Evolutionary conservation across 192 early-diverging fungal species (phyloP).

Genomic region (Kappamyces sp.): DNA sequence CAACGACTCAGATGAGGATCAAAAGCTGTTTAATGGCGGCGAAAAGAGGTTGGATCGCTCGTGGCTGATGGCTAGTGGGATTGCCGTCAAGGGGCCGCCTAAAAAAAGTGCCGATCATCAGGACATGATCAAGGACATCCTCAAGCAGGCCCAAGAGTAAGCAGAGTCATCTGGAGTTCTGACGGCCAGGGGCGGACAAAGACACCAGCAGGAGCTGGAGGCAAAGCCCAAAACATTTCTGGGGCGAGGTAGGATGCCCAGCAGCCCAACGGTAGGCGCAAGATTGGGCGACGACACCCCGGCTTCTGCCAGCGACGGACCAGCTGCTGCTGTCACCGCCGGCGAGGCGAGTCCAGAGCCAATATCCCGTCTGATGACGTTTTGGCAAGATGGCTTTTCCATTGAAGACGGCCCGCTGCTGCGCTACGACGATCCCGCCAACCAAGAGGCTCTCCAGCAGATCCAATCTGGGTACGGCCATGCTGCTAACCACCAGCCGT

Average conservation of each 20-base stretch:
- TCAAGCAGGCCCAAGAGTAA: constrained; percentile 69
- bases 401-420: constrained; percentile 88
- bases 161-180: constrained; percentile 1
- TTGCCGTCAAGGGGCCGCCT: constrained; percentile 41
- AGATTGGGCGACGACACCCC: constrained; percentile 14
- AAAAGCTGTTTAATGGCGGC: constrained; percentile 66
- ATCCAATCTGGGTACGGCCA: constrained; percentile 70
- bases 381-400: constrained; percentile 95
- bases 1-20: constrained; percentile 21
- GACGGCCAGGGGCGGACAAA: constrained; percentile 13
- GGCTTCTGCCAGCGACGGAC: constrained; percentile 14
- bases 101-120: constrained; percentile 34
- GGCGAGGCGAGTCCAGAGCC: constrained; percentile 11
- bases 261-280: constrained; percentile 6
- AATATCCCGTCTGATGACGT: constrained; percentile 74
- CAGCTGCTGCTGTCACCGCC: neutral
- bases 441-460: constrained; percentile 73
- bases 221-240: no score
- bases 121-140: constrained; percentile 67
- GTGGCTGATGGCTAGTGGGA: constrained; percentile 22
- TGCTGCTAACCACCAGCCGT: constrained; percentile 43
- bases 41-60: constrained; percentile 48
- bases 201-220: constrained; percentile 33
- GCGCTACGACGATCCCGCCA: constrained; percentile 79
- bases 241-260: constrained; percentile 7